phyloP scores from a whole-genome alignment of 2,329 filamentous ascomycete species.

The Aureobasidium sp. region DNA sequence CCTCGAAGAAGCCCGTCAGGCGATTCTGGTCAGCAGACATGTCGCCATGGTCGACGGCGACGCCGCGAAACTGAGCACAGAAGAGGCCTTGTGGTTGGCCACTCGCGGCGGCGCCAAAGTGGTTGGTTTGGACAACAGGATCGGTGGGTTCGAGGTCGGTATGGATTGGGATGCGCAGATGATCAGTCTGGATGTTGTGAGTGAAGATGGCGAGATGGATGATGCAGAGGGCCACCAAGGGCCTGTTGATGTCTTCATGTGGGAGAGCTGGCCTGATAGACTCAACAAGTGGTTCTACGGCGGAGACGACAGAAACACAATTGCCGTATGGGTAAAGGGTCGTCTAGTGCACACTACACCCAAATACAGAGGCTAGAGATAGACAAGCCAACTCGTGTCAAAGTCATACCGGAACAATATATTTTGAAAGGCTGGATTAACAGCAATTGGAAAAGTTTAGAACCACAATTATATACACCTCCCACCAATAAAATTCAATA shows the following conservation, averaged over 20 bases:
- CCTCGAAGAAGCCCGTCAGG: constrained; percentile 75
- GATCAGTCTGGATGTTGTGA: constrained; percentile 52
- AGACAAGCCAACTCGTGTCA: background rate
- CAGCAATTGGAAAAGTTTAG: constrained; percentile 6
- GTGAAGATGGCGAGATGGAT: constrained; percentile 29
- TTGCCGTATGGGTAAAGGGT: constrained; percentile 82
- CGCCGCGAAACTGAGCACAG: constrained; percentile 64
- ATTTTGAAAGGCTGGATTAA: background rate
- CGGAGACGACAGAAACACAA: constrained; percentile 87
- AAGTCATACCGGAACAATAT: background rate
- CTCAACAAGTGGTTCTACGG: constrained; percentile 92
- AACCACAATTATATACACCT: constrained; percentile 15
- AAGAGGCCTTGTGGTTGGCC: constrained; percentile 79
- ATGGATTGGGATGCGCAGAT: constrained; percentile 91
- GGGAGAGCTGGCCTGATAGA: constrained; percentile 79
- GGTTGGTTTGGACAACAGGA: constrained; percentile 61
- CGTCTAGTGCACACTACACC: constrained; percentile 61
- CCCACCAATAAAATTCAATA: constrained; percentile 7
- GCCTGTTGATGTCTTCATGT: constrained; percentile 82
- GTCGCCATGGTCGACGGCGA: constrained; percentile 49
- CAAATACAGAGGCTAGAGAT: background rate
- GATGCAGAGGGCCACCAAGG: constrained; percentile 36
- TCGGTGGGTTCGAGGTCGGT: constrained; percentile 78
- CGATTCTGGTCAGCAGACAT: constrained; percentile 69
- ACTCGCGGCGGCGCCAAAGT: constrained; percentile 82